Percentiles rank a stretch among this genome's conserved stretches.
phyloP scores from a whole-genome alignment of 2,329 filamentous ascomycete species.

The Pseudofabraea citricarpa region DNA sequence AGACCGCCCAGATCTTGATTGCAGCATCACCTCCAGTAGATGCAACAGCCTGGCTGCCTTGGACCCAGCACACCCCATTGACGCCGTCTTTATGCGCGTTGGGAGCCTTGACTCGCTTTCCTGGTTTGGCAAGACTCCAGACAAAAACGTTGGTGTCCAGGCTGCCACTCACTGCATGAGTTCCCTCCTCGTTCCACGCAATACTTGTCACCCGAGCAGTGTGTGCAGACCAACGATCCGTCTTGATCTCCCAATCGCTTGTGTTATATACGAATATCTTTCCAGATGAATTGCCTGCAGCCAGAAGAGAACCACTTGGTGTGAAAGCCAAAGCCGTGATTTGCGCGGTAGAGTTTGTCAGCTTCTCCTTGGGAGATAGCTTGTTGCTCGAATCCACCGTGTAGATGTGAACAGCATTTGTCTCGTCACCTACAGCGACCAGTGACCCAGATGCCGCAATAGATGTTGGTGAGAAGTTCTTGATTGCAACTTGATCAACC shows the following conservation, averaged over 20 bases:
- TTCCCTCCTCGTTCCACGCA: constrained; percentile 73
- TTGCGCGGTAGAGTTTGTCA: constrained; percentile 64
- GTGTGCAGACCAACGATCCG: constrained; percentile 73
- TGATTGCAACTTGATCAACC: constrained; percentile 50
- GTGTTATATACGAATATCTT: constrained; percentile 82
- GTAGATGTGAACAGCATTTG: constrained; percentile 74
- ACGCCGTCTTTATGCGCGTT: constrained; percentile 98
- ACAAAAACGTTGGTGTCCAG: constrained; percentile 90
- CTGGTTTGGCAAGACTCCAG: constrained; percentile 82
- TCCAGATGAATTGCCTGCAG: constrained; percentile 76
- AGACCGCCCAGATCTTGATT: constrained; percentile 81
- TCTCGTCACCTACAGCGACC: constrained; percentile 73
- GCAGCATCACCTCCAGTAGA: constrained; percentile 84
- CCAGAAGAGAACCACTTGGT: constrained; percentile 68
- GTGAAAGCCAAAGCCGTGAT: constrained; percentile 85
- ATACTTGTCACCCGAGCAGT: constrained; percentile 63
- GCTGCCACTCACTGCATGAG: constrained; percentile 76
- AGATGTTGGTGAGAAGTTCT: constrained; percentile 62
- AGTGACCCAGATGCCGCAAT: constrained; percentile 64
- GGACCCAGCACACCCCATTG: constrained; percentile 78
- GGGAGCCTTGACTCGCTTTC: constrained; percentile 73
- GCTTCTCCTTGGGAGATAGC: constrained; percentile 36
- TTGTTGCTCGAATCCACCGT: constrained; percentile 51
- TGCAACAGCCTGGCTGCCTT: constrained; percentile 60
- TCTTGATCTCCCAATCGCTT: constrained; percentile 63